Percentiles rank a stretch among this genome's conserved stretches.
phyloP scores from a whole-genome alignment of 176 grass and related monocot genomes.

The Oryza longistaminata region DNA sequence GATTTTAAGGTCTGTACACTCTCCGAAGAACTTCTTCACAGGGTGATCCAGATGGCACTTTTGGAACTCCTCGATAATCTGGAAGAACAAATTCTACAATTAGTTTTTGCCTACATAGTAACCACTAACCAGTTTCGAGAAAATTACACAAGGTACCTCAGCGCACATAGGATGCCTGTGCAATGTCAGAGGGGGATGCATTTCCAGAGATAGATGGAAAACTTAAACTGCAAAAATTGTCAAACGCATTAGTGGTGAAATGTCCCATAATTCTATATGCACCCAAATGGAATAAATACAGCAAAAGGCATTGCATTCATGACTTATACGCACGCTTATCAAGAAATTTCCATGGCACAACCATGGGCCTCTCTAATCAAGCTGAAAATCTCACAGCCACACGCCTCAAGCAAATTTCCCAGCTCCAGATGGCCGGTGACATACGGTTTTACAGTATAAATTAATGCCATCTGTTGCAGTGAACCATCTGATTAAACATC shows the following conservation, averaged over 20 bases:
- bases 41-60: conserved; percentile 77
- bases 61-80: conserved; percentile 83
- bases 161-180: conserved; percentile 57
- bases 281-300: not conserved
- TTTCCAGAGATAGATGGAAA: conserved; percentile 29
- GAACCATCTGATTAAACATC: not conserved
- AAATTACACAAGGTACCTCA: conserved; percentile 33
- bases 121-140: too few species aligned
- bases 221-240: not conserved
- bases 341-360: not conserved
- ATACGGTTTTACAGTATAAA: not conserved
- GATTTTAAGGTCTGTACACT: conserved; percentile 79
- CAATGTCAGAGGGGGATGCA: conserved; percentile 54
- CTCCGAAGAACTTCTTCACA: conserved; percentile 67
- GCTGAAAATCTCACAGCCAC: not conserved
- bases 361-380: not conserved
- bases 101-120: too few species aligned
- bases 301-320: not conserved
- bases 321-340: not conserved
- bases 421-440: not conserved
- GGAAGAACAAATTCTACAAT: not conserved
- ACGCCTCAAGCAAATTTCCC: not conserved
- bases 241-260: not conserved
- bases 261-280: not conserved
- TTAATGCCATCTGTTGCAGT: not conserved